Evolutionary conservation across 2,329 filamentous ascomycete genomes (phyloP).

Genomic region (Cladophialophora yegresii): DNA sequence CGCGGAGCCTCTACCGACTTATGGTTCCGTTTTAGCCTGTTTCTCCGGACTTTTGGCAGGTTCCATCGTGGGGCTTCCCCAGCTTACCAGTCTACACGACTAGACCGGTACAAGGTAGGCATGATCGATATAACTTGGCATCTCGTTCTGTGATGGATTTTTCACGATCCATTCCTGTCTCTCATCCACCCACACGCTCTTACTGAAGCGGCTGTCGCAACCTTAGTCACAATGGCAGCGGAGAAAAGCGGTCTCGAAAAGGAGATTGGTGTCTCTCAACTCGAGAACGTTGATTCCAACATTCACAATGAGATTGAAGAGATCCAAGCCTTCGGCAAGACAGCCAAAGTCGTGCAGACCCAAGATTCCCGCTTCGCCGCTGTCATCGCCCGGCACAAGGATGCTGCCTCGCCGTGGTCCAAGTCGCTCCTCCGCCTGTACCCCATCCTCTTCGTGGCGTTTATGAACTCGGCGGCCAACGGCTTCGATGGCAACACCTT

Average conservation of each 20-base stretch:
- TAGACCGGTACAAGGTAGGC: neutral
- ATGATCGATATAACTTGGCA: neutral
- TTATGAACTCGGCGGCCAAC: constrained; percentile 10
- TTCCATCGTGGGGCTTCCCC: neutral
- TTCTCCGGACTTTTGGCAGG: too few species aligned
- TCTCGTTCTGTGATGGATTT: neutral
- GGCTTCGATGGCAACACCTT: constrained; percentile 8
- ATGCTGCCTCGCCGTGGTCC: neutral
- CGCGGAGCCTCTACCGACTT: neutral
- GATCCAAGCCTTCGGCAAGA: constrained; percentile 1
- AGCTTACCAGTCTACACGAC: neutral
- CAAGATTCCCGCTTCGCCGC: constrained; percentile 3
- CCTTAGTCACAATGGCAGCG: constrained; percentile 1
- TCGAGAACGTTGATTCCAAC: neutral
- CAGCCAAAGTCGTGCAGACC: constrained; percentile 3
- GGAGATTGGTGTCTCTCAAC: constrained; percentile 5
- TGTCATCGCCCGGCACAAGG: constrained; percentile 5
- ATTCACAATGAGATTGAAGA: neutral
- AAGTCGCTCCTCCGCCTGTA: constrained; percentile 8
- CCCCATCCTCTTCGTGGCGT: constrained; percentile 3
- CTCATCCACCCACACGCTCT: neutral
- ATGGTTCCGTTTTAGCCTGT: neutral
- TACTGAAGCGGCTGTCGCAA: neutral
- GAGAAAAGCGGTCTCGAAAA: constrained; percentile 7
- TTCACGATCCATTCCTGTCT: neutral